A percentile compares a stretch with the other conserved stretches of the same genome.
Evolutionary conservation across 495 filamentous ascomycete genomes (phyloP).

Genomic region (Podospora bellae-mahoneyi): DNA sequence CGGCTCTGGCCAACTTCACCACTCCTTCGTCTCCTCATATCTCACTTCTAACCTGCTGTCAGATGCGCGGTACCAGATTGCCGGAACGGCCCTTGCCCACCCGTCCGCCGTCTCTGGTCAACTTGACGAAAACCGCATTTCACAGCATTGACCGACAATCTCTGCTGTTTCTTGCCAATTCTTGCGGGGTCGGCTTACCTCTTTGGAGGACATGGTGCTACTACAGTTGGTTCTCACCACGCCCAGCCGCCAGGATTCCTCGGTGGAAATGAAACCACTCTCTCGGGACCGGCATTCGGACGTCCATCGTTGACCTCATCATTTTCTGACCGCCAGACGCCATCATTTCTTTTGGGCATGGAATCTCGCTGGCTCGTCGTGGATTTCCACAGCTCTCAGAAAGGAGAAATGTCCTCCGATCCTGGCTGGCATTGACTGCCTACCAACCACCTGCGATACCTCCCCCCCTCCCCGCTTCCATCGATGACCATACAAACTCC

Average conservation of each 20-base stretch:
- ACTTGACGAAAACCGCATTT: not conserved
- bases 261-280: not conserved
- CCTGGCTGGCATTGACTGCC: not conserved
- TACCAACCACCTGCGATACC: too few relatives aligned
- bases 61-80: slow-evolving; percentile 12
- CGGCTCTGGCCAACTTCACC: too few relatives aligned
- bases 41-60: slow-evolving; percentile 15
- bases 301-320: not conserved
- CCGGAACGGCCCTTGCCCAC: slow-evolving; percentile 24
- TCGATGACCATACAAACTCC: not conserved
- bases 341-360: not conserved
- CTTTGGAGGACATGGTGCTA: not conserved
- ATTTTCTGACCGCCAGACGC: not conserved
- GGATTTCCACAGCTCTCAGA: not conserved
- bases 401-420: not conserved
- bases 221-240: not conserved
- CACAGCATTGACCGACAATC: not conserved
- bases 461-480: not conserved
- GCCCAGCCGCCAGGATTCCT: not conserved
- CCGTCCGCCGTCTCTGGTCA: slow-evolving; percentile 3
- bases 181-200: not conserved
- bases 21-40: not conserved
- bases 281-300: not conserved
- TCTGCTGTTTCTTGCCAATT: not conserved
- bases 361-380: not conserved